phyloP scores from a whole-genome alignment of 23 red algal genomes.

The Gracilariopsis chorda region DNA sequence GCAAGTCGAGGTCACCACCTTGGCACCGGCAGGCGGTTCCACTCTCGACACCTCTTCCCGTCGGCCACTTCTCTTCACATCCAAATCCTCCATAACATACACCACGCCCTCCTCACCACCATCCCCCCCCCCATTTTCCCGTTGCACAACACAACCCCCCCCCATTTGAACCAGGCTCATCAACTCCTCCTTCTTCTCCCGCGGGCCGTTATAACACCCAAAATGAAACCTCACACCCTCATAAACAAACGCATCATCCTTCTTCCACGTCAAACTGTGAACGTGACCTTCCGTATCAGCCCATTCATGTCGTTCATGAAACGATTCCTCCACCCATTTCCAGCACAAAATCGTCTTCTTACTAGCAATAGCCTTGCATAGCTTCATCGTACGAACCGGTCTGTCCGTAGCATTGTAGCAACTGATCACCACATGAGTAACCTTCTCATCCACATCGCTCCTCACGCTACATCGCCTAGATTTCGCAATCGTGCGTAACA shows the following conservation, averaged over 20 bases:
- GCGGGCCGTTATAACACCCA: constrained; percentile 15
- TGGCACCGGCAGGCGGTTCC: constrained; percentile 13
- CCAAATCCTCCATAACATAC: constrained; percentile 31
- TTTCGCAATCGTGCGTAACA: constrained; percentile 9
- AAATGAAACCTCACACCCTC: background rate
- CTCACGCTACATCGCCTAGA: background rate
- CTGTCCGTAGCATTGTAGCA: background rate
- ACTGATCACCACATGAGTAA: constrained; percentile 34
- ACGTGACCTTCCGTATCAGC: background rate
- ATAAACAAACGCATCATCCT: background rate
- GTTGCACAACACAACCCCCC: constrained; percentile 16
- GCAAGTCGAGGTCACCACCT: constrained; percentile 5
- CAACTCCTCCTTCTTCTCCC: constrained; percentile 48
- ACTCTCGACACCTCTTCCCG: background rate
- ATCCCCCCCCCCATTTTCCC: background rate
- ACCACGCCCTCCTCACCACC: background rate
- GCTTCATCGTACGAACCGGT: constrained; percentile 45
- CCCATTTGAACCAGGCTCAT: constrained; percentile 39
- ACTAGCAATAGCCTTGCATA: constrained; percentile 42
- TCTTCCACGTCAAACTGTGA: constrained; percentile 18
- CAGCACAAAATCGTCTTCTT: constrained; percentile 43
- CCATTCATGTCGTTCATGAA: background rate
- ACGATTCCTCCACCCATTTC: constrained; percentile 42
- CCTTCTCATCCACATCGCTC: constrained; percentile 20
- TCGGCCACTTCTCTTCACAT: background rate